These are phyloP conservation scores for Neurospora crassa DNA, from an alignment of 2,329 filamentous ascomycete genomes.

Conservation along the genomic window DNA sequence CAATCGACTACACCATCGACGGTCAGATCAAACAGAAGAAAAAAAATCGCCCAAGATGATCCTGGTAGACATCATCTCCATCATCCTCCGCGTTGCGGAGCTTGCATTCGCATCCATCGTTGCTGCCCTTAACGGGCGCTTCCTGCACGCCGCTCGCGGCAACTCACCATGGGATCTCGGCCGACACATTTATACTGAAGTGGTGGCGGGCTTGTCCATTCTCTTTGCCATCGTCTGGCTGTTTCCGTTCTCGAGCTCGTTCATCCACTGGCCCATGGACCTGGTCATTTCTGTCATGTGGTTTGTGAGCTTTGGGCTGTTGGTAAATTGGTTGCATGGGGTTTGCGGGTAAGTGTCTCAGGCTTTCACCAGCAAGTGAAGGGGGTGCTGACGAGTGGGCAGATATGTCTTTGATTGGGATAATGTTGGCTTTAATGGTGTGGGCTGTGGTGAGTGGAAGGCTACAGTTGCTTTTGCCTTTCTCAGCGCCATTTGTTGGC, in stretches of 20 bases:
- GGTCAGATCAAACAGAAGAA: background rate
- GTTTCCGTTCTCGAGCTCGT: constrained; percentile 57
- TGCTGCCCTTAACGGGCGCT: constrained; percentile 58
- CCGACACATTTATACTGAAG: constrained; percentile 66
- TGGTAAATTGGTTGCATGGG: constrained; percentile 38
- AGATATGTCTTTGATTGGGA: constrained; percentile 48
- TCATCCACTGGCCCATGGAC: constrained; percentile 64
- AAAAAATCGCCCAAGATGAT: constrained; percentile 31
- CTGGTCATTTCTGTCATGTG: constrained; percentile 58
- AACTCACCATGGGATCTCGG: constrained; percentile 44
- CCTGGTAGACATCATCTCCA: constrained; percentile 43
- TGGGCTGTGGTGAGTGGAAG: constrained; percentile 59
- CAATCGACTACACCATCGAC: background rate
- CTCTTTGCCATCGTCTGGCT: constrained; percentile 63
- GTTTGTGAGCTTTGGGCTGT: constrained; percentile 60
- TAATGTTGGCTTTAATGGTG: constrained; percentile 37
- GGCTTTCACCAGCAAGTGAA: background rate
- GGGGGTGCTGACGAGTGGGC: constrained; percentile 5
- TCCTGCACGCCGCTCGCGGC: constrained; percentile 43
- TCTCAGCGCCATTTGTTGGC: constrained; percentile 61
- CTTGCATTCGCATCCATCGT: constrained; percentile 65
- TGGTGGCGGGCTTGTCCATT: constrained; percentile 60
- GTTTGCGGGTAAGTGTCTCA: constrained; percentile 30
- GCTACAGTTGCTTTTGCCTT: constrained; percentile 64
- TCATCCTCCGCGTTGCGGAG: constrained; percentile 47